A percentile compares a stretch with the other conserved stretches of the same genome.
These are phyloP conservation scores for Lentithecium fluviatile DNA, from an alignment of 495 filamentous ascomycete genomes.

Conservation along the genomic window DNA sequence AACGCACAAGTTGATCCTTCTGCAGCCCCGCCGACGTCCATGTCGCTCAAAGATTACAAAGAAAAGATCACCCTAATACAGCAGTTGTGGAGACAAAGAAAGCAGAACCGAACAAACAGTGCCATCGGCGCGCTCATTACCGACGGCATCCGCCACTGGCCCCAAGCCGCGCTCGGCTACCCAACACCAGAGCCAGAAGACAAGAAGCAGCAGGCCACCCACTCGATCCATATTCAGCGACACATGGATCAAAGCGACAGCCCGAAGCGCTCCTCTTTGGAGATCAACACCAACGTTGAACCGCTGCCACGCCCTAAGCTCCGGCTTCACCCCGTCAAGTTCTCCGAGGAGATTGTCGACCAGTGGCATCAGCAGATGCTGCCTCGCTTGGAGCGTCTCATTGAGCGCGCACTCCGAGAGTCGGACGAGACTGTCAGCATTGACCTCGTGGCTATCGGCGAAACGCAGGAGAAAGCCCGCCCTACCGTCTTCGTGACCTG, in stretches of 20 bases:
- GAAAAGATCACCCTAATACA: constrained; percentile 42
- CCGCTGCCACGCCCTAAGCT: constrained; percentile 30
- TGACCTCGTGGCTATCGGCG: constrained; percentile 47
- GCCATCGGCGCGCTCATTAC: constrained; percentile 26
- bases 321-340: constrained; percentile 42
- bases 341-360: constrained; percentile 37
- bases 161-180: constrained; percentile 12
- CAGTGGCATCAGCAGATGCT: constrained; percentile 44
- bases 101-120: constrained; percentile 7
- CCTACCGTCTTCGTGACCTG: constrained; percentile 52
- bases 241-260: constrained; percentile 5
- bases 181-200: constrained; percentile 25
- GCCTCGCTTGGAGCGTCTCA: constrained; percentile 43
- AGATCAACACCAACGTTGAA: not conserved
- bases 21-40: constrained; percentile 2
- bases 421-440: constrained; percentile 46
- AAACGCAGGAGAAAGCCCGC: constrained; percentile 41
- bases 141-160: constrained; percentile 16
- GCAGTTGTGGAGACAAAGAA: constrained; percentile 37
- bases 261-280: too few relatives aligned
- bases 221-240: constrained; percentile 24
- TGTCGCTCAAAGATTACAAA: constrained; percentile 37
- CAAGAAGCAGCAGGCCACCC: constrained; percentile 5
- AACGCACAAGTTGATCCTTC: not conserved
- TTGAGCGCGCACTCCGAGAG: constrained; percentile 43